Evolutionary conservation across 495 filamentous ascomycete genomes (phyloP).

Genomic region (Hyaloscypha variabilis): DNA sequence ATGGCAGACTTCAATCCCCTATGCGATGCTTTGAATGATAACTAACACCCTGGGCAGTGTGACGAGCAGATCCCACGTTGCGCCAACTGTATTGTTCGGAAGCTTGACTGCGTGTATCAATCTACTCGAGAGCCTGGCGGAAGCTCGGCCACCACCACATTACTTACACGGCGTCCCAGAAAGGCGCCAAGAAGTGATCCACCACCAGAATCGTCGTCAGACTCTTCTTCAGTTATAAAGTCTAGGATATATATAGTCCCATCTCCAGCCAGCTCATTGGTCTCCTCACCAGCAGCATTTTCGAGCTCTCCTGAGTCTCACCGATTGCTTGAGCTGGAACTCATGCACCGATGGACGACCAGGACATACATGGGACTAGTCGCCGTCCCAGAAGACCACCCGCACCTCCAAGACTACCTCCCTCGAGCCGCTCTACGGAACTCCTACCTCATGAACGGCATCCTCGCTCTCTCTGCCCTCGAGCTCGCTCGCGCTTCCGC

Average conservation of each 20-base stretch:
- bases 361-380: conserved; percentile 37
- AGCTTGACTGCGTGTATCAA: conserved; percentile 34
- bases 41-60: conserved; percentile 25
- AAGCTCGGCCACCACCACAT: neutral
- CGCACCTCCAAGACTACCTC: conserved; percentile 34
- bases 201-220: neutral
- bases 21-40: neutral
- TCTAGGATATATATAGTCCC: neutral
- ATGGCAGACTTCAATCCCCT: neutral
- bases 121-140: conserved; percentile 5
- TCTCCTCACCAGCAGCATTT: conserved; percentile 8
- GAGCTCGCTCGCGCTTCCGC: conserved; percentile 29
- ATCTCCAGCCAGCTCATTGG: neutral
- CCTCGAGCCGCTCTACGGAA: conserved; percentile 33
- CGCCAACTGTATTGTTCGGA: conserved; percentile 38
- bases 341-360: conserved; percentile 41
- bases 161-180: neutral
- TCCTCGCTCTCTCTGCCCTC: conserved; percentile 37
- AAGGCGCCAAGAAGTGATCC: neutral
- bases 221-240: neutral
- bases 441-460: conserved; percentile 38
- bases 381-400: conserved; percentile 33
- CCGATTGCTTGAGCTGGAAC: conserved; percentile 37
- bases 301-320: conserved; percentile 28
- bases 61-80: conserved; percentile 40